phyloP scores from a whole-genome alignment of 495 filamentous ascomycete species.

The Acidiella bohemica region DNA sequence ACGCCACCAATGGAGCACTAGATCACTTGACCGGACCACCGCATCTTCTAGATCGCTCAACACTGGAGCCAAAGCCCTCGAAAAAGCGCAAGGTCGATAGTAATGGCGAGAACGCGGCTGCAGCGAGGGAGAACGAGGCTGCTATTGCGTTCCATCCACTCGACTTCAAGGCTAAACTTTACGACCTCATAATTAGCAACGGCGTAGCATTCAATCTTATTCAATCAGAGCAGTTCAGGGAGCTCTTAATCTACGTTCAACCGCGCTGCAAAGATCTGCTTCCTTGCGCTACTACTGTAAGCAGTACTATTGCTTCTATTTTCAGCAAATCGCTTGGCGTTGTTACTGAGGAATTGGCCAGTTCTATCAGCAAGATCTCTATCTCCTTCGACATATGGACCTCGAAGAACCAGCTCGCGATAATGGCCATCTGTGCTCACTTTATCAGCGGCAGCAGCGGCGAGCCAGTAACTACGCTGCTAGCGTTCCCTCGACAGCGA shows the following conservation, averaged over 20 bases:
- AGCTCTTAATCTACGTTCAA: background rate
- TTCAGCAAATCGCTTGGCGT: background rate
- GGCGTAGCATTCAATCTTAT: background rate
- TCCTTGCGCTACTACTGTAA: background rate
- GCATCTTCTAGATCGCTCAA: too few relatives aligned
- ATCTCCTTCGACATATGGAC: conserved; percentile 15
- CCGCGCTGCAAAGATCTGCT: background rate
- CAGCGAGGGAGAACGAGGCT: background rate
- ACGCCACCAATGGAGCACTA: too few relatives aligned
- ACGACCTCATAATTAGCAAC: conserved; percentile 5
- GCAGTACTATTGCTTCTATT: background rate
- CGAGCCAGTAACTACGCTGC: background rate
- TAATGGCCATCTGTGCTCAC: conserved; percentile 5
- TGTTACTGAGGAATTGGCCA: background rate
- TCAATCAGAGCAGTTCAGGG: background rate
- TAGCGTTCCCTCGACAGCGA: conserved; percentile 4
- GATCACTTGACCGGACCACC: too few relatives aligned
- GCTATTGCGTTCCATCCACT: background rate
- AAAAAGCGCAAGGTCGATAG: too few relatives aligned
- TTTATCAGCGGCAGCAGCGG: conserved; percentile 8
- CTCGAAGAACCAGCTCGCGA: conserved; percentile 6
- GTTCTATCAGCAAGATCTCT: conserved; percentile 4
- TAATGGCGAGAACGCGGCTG: background rate
- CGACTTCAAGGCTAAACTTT: conserved; percentile 2
- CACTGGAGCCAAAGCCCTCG: too few relatives aligned